A percentile compares a stretch with the other conserved stretches of the same genome.
Evolutionary conservation across 176 grass and related monocot species (phyloP).

Genomic region (Ensete ventricosum): DNA sequence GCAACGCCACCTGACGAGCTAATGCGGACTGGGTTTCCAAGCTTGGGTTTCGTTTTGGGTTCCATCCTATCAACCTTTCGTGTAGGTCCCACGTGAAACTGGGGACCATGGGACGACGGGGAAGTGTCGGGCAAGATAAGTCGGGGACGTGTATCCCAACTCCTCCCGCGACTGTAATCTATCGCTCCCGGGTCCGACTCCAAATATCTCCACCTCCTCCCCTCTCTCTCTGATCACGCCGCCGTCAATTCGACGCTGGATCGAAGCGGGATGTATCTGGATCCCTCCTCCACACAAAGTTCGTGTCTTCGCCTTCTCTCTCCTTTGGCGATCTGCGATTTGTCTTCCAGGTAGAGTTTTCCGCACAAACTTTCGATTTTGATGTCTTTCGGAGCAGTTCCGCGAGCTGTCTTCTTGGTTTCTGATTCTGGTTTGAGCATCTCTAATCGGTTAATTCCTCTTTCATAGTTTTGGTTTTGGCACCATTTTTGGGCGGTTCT

Average conservation of each 20-base stretch:
- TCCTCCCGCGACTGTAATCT: too few species aligned
- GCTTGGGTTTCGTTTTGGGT: too few species aligned
- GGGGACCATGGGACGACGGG: too few species aligned
- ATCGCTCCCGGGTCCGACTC: too few species aligned
- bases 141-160: too few species aligned
- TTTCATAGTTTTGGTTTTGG: constrained; percentile 9
- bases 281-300: background rate
- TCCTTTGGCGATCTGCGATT: background rate
- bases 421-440: background rate
- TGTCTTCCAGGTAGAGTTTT: background rate
- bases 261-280: background rate
- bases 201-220: too few species aligned
- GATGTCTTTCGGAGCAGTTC: background rate
- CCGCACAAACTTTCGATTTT: background rate
- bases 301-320: too few species aligned
- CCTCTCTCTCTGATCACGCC: background rate
- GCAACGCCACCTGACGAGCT: too few species aligned
- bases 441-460: background rate
- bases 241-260: background rate
- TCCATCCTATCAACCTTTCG: too few species aligned
- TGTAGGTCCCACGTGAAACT: too few species aligned
- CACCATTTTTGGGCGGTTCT: background rate
- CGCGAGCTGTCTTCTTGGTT: background rate
- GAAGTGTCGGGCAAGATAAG: too few species aligned
- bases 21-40: too few species aligned